phyloP scores from a whole-genome alignment of 768 basidiomycete genomes.

The Strobilomyces confusus region DNA sequence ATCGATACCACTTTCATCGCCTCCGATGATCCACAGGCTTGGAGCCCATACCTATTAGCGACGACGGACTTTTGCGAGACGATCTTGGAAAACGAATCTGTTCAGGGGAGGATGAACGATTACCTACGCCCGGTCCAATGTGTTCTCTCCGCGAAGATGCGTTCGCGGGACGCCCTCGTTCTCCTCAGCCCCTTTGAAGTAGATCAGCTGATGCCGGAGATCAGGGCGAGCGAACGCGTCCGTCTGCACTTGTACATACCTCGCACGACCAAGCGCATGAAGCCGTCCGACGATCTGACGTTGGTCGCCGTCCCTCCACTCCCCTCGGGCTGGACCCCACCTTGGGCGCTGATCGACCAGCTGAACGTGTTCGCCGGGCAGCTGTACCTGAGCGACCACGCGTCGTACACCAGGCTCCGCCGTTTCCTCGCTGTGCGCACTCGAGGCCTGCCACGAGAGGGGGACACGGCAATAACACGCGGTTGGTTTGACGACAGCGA shows the following conservation, averaged over 20 bases:
- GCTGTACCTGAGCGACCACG: neutral
- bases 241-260: neutral
- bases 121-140: neutral
- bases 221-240: neutral
- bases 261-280: neutral
- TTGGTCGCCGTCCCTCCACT: neutral
- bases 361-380: neutral
- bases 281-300: neutral
- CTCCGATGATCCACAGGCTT: neutral
- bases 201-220: neutral
- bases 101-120: neutral
- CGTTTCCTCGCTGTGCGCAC: neutral
- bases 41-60: neutral
- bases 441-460: no score
- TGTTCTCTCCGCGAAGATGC: neutral
- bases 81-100: neutral
- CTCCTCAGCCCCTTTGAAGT: neutral
- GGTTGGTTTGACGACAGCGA: no score
- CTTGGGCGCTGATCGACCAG: neutral
- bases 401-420: neutral
- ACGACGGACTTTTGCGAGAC: neutral
- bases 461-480: no score
- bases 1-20: neutral
- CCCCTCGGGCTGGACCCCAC: neutral
- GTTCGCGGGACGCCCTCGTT: neutral